Percentiles rank a stretch among this genome's conserved stretches.
These are phyloP conservation scores for Arachnopeziza araneosa DNA, from an alignment of 2,329 filamentous ascomycete genomes.

Conservation along the genomic window DNA sequence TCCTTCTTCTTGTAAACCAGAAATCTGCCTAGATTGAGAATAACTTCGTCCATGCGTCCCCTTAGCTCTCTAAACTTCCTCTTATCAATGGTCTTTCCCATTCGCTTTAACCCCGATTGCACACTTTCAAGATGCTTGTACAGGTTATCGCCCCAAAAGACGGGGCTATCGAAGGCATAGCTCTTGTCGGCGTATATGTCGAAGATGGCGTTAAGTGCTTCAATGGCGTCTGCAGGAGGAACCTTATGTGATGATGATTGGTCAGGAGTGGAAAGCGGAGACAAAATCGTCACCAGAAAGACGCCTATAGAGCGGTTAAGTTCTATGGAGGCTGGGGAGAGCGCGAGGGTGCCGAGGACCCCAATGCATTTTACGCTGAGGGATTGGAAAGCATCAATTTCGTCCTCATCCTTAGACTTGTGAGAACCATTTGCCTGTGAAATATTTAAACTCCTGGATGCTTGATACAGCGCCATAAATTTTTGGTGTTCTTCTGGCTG, in stretches of 20 bases:
- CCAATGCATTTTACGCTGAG: constrained; percentile 63
- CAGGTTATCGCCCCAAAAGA: constrained; percentile 60
- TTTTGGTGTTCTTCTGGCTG: constrained; percentile 50
- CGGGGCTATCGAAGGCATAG: constrained; percentile 50
- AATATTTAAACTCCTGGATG: constrained; percentile 39
- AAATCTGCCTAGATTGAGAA: constrained; percentile 56
- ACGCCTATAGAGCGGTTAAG: constrained; percentile 58
- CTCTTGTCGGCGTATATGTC: constrained; percentile 62
- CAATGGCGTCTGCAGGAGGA: constrained; percentile 52
- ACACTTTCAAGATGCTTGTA: constrained; percentile 51
- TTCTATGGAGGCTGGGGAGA: constrained; percentile 45
- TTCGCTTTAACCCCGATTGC: constrained; percentile 47
- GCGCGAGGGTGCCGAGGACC: constrained; percentile 58
- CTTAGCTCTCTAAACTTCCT: constrained; percentile 51
- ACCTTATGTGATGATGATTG: constrained; percentile 40
- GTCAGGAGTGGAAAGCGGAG: constrained; percentile 23
- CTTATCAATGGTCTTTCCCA: constrained; percentile 58
- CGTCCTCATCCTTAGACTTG: constrained; percentile 20
- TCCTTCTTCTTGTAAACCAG: constrained; percentile 53
- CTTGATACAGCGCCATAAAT: constrained; percentile 61
- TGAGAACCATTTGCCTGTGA: constrained; percentile 14
- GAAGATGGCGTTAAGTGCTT: constrained; percentile 61
- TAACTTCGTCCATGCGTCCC: constrained; percentile 52
- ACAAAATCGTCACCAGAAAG: constrained; percentile 54
- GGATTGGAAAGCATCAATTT: constrained; percentile 50